Base-by-base conservation (phyloP, 2,329 filamentous ascomycete species). In the Camptophora hylomeconis region DNA sequence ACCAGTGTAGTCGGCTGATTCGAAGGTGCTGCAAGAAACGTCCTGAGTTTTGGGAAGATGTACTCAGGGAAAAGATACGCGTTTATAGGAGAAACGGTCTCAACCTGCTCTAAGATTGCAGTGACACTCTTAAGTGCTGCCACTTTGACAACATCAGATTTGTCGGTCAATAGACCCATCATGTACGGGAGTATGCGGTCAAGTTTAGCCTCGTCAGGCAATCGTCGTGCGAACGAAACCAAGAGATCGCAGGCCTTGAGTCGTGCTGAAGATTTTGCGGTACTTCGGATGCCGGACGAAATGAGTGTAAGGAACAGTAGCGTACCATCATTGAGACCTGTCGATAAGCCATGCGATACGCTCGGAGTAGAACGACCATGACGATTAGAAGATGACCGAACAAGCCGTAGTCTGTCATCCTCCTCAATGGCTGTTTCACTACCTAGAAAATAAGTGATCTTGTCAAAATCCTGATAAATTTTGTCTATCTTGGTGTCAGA, bases 181-280 rank as follows among this genome's bases (percentile, higher is more conserved):
- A 95, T 61, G 49, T 94, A 94, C 1, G 89, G 89, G 27, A 98
- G 60, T 14, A 95, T 80, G 27, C 89, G 74, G 52, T 98, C 92
- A 26, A 98, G 63, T 52, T 94, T 95, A 3, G 86, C 86, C 56
- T 98, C 89, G 50, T 98, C 92, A 0, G 87, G 92, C 14, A 95
- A 57, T 35, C 80, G 69, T 55, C 95, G 86, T 0, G 86, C 75
- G 51, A 98, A 94, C 2, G 87, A 87, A 27, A 98, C 60, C 26
- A 98, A 65, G 21, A 98, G 67, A 51, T 98, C 89, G 47, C 89
- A 92, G 1, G 83, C 89, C 44, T 83, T 75, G 22, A 94, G 66
- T 42, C 83, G 78, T 15, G 87, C 82, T n/a, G 82, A 78, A 3
- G 86, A 74, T 43, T 87, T 76, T 4, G 84, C 82, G 9, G 87